These are phyloP conservation scores for Alisma plantagoaquatica DNA, from an alignment of 106 monocot species.

Conservation along the genomic window DNA sequence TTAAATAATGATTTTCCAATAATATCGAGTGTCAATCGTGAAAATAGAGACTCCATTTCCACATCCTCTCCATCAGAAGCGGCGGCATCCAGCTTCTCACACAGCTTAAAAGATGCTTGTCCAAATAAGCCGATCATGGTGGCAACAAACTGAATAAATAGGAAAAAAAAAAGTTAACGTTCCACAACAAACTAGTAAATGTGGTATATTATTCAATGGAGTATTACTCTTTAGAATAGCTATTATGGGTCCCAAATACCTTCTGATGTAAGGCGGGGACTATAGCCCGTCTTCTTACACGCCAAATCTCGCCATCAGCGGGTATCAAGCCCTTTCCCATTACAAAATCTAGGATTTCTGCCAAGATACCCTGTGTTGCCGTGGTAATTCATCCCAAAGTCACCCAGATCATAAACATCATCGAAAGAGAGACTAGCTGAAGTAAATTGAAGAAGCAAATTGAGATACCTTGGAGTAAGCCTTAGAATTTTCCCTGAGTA, in stretches of 20 bases:
- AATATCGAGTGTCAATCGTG: conserved; percentile 81
- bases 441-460: not conserved
- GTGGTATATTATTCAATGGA: too few species aligned
- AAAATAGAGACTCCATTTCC: conserved; percentile 97
- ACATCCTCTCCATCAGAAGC: conserved; percentile 77
- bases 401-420: not conserved
- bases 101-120: conserved; percentile 64
- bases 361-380: conserved; percentile 65
- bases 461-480: conserved; percentile 83
- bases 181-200: too few species aligned
- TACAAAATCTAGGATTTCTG: conserved; percentile 91
- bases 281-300: conserved; percentile 67
- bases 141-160: conserved; percentile 58
- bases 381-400: not conserved
- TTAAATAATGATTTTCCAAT: conserved; percentile 96
- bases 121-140: conserved; percentile 82
- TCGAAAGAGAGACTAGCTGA: not conserved
- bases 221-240: too few species aligned
- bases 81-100: conserved; percentile 76
- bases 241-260: too few species aligned
- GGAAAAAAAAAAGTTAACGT: not conserved
- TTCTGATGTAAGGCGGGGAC: conserved; percentile 95
- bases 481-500: conserved; percentile 77
- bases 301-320: conserved; percentile 86
- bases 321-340: conserved; percentile 98